Percentiles rank a stretch among this genome's conserved stretches.
Evolutionary conservation across 2,329 filamentous ascomycete genomes (phyloP).

Genomic region (Sporothrix luriei): DNA sequence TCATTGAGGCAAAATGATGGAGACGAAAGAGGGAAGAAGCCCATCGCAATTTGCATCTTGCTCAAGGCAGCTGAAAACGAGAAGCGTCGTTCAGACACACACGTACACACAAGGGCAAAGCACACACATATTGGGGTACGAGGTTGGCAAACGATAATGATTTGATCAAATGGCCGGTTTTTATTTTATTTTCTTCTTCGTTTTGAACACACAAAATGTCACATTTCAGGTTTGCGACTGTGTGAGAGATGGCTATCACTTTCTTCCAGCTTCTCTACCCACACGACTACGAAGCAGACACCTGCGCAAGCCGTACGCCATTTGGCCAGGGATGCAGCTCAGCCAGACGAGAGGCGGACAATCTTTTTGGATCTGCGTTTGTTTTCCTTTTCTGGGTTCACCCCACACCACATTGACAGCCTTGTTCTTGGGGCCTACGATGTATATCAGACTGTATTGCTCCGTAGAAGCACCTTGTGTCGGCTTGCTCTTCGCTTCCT

Average conservation of each 20-base stretch:
- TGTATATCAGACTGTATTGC: not conserved
- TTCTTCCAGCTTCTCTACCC: too few species aligned
- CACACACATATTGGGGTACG: not conserved
- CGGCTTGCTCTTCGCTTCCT: not conserved
- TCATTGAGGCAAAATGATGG: not conserved
- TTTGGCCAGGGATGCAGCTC: too few species aligned
- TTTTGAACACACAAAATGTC: too few species aligned
- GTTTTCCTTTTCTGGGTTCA: not conserved
- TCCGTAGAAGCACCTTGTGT: not conserved
- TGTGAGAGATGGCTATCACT: too few species aligned
- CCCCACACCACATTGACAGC: not conserved
- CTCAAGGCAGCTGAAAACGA: not conserved
- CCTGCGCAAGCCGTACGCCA: too few species aligned
- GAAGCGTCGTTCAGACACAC: not conserved
- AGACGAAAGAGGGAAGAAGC: not conserved
- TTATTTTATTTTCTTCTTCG: too few species aligned
- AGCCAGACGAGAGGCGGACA: too few species aligned
- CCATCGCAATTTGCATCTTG: not conserved
- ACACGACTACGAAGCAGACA: too few species aligned
- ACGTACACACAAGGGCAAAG: not conserved
- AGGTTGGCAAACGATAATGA: too few species aligned
- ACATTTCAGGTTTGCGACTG: too few species aligned
- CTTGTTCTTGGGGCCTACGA: not conserved
- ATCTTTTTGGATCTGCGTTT: not conserved
- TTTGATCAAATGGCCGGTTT: too few species aligned